Conservation (phyloP, 2,329 filamentous ascomycete genomes). For the Trichoderma breve region DNA sequence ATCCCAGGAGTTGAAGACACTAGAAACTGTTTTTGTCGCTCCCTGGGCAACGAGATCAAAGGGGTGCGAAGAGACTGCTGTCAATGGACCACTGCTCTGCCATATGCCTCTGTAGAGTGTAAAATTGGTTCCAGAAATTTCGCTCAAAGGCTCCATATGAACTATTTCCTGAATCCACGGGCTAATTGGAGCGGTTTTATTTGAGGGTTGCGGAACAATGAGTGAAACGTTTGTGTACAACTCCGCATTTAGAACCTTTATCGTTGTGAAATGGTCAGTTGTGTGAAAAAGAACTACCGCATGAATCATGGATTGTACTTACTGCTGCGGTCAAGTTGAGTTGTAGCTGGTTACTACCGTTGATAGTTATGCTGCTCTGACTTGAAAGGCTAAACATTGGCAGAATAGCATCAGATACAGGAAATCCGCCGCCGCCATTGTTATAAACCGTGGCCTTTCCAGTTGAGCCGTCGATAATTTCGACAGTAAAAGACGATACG, state of each 20-base stretch:
- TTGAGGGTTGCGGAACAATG: not conserved
- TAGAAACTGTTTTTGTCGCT: not conserved
- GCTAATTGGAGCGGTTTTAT: not conserved
- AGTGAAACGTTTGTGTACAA: not conserved
- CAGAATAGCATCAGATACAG: not conserved
- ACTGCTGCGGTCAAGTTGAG: not conserved
- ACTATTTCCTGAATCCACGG: not conserved
- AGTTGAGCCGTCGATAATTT: not conserved
- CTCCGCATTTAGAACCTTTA: not conserved
- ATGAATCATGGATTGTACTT: not conserved
- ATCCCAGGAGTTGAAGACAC: not conserved
- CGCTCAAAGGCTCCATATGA: not conserved
- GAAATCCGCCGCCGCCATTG: not conserved
- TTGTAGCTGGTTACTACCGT: not conserved
- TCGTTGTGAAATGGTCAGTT: not conserved
- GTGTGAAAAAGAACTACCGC: not conserved
- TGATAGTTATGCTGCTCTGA: not conserved
- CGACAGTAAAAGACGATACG: constrained; percentile 1
- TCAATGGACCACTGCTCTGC: not conserved
- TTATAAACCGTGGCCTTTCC: not conserved
- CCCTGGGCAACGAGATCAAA: constrained; percentile 4
- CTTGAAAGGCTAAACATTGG: not conserved
- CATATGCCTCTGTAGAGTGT: not conserved
- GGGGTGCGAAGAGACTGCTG: not conserved
- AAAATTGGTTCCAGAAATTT: not conserved